These are phyloP conservation scores for Crithidia thermophila DNA, from an alignment of 208 protist species.

Conservation along the genomic window DNA sequence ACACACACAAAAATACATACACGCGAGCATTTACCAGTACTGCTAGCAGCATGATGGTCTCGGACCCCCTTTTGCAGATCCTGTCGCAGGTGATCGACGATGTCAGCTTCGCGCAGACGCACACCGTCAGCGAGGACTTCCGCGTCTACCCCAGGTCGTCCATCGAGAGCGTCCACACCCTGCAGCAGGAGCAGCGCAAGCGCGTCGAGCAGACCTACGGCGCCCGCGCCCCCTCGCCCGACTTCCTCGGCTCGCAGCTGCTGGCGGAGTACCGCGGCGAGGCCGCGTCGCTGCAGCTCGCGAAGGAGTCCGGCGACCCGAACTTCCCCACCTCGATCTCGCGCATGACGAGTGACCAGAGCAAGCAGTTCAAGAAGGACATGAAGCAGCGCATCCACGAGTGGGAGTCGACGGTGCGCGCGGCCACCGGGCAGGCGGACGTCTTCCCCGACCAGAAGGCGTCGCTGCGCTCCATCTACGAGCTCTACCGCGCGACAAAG, in stretches of 20 bases:
- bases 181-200: slow-evolving; percentile 80
- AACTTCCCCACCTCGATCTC: slow-evolving; percentile 39
- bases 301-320: slow-evolving; percentile 50
- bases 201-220: slow-evolving; percentile 74
- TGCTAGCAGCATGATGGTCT: slow-evolving; percentile 13
- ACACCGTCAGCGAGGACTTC: slow-evolving; percentile 80
- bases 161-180: slow-evolving; percentile 63
- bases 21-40: too few relatives aligned
- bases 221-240: slow-evolving; percentile 44
- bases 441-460: slow-evolving; percentile 75
- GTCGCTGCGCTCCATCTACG: slow-evolving; percentile 77
- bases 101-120: slow-evolving; percentile 76
- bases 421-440: slow-evolving; percentile 64
- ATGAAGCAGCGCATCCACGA: slow-evolving; percentile 92
- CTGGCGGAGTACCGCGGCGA: slow-evolving; percentile 76
- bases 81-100: slow-evolving; percentile 52
- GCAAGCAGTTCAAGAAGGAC: slow-evolving; percentile 78
- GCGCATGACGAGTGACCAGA: slow-evolving; percentile 61
- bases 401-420: slow-evolving; percentile 77
- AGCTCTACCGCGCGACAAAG: slow-evolving; percentile 83
- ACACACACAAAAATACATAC: too few relatives aligned
- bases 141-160: slow-evolving; percentile 64
- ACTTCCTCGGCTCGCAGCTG: slow-evolving; percentile 72
- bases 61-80: slow-evolving; percentile 27
- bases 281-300: slow-evolving; percentile 59